Base-by-base conservation (phyloP, 768 basidiomycete species). In the Leccinum disarticulatum region DNA sequence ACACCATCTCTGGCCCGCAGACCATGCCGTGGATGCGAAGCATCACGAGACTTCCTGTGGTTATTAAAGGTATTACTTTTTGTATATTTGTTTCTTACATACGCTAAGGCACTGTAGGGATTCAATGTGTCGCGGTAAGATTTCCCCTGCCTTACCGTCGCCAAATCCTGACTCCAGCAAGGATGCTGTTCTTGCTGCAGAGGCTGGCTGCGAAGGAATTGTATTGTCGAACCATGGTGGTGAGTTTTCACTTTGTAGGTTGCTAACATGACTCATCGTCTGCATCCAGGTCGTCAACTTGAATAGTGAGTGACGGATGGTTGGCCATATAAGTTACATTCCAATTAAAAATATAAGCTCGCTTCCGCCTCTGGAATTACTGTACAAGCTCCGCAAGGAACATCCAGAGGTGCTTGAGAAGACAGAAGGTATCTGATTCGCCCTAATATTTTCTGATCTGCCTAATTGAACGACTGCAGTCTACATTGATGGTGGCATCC, bases 221-320 rank as follows among this genome's bases (percentile, higher is more conserved):
- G 79, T 95, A 57, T 75, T 98, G 8, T 92, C 90, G 1, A 98
- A 98, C 64, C 95, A 98, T 65, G 95, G 95, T 58, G 95, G 92
- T 82, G 66, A 65, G 75, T 17, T 51, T 43, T 15, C 52, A 28
- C 6, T 54, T 52, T 13, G 35, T 5, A 47, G 46, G 50, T 25
- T 31, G 13, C 17, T 25, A 36, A 53, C 7, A 11, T 35, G 48
- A 35, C 54, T 63, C 25, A 62, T 55, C n/a, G 35, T 54, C 33
- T 17, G 48, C 14, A 56, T 30, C 43, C 52, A 65, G 88, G 89
- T 46, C 83, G 93, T 25, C 91, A 95, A 72, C 75, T 95, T 54
- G 91, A 94, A 55, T 91, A 84, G 89, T 90, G 69, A 71, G 84
- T 69, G 43, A n/a, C 10, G 8, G 8, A 38, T 15, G 49, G 9